Percentiles rank a stretch among this genome's conserved stretches.
These are phyloP conservation scores for Lasiosphaeria miniovina DNA, from an alignment of 495 filamentous ascomycete species.

Conservation along the genomic window DNA sequence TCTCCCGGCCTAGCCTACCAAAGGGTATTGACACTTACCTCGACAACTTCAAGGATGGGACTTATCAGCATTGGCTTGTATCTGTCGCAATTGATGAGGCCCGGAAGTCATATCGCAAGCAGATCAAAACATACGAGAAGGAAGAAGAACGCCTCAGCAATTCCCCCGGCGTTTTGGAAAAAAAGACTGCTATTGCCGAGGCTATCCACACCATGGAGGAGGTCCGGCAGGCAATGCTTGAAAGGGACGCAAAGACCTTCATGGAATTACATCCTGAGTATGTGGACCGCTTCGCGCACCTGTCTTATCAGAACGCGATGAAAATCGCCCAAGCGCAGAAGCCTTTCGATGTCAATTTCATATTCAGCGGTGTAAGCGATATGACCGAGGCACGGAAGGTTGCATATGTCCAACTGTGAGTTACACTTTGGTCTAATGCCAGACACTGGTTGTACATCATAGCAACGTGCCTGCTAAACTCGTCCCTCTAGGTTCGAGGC, in stretches of 20 bases:
- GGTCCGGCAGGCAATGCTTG: constrained; percentile 51
- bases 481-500: constrained; percentile 56
- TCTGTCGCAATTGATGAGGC: constrained; percentile 31
- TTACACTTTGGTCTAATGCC: not conserved
- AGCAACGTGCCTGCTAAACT: not conserved
- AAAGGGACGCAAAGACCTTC: constrained; percentile 62
- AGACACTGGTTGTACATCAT: no score
- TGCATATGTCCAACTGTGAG: constrained; percentile 56
- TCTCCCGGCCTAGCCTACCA: constrained; percentile 15
- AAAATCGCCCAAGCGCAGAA: constrained; percentile 3
- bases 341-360: constrained; percentile 46
- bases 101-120: constrained; percentile 12
- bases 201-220: constrained; percentile 50
- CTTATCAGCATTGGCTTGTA: constrained; percentile 53
- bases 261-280: constrained; percentile 57
- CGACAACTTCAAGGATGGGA: constrained; percentile 39
- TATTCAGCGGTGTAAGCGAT: constrained; percentile 44
- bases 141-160: constrained; percentile 23
- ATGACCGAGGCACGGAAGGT: constrained; percentile 49
- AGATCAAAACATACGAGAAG: constrained; percentile 31
- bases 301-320: not conserved
- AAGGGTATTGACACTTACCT: constrained; percentile 42
- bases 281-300: not conserved
- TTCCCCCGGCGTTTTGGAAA: constrained; percentile 43
- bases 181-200: constrained; percentile 47